Base-by-base conservation (phyloP, 306 rosid genomes). In the Ammopiptanthus mongolicus region DNA sequence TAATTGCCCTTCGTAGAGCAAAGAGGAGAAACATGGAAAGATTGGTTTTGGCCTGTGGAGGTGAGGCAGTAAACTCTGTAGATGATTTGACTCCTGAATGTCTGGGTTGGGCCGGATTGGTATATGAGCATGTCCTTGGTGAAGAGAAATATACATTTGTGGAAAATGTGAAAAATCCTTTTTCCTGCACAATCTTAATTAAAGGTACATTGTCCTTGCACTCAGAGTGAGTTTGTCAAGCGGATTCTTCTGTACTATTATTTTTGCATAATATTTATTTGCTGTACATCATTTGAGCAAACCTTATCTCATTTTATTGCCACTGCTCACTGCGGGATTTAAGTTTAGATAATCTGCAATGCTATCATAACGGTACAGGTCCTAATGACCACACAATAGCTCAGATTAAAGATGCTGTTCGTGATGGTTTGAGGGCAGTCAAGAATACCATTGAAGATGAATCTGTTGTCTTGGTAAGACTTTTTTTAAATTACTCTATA, bases 11-110 rank as follows among this genome's bases (percentile, higher is more conserved):
- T 25, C 86, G 99, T 39, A 88, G 99, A 83, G 99, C 99, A n/a
- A 95, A 95, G 90, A 92, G 92, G 80, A 95, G 99, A 85, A 95
- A 95, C 83, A 95, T 95, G 99, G 99, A 95, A 78, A 84, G 99
- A 34, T 80, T 95, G 93, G 97, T 95, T 80, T 83, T 95, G 87
- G 96, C 97, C 65, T 95, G 99, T 83, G 99, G 99, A 57, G 99
- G 99, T 15, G 99, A 95, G 86, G 97, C 97, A 4, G 83, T 95
- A 25, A 90, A 95, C 86, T 92, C 97, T 37, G 97, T 95, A 6
- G 93, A 92, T 82, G 97, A 89, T 87, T 83, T 95, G 77, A 87
- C 97, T 82, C 89, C 90, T 46, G 93, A 92, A 67, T 88, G 91
- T 81, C 92, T 95, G 79, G 99, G 99, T 58, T 95, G 97, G 99